Evolutionary conservation across 352 stramenopile species (phyloP), one percentile per base, ranked within the genome.

Genomic region (Pythium scleroteichum): DNA sequence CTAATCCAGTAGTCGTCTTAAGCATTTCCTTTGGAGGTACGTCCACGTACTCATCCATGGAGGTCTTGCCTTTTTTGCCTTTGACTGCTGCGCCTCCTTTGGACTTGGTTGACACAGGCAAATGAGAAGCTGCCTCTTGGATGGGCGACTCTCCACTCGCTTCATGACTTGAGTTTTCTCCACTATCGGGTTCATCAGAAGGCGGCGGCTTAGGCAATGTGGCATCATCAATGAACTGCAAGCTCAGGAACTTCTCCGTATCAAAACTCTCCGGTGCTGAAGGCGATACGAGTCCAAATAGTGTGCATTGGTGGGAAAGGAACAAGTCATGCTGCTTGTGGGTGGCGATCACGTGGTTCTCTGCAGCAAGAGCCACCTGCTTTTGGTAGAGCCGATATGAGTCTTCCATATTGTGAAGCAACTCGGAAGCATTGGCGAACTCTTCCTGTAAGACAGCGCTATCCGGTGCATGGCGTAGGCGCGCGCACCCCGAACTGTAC

Each of bases 331-430:
- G 62, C 48, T 96, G 81, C 19, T 64, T 74, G 8, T 71, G 58
- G 4, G 79, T 82, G 14, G 75, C 74, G 20, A 70, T 47, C 9
- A 83, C 72, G 42, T 95, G 83, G 49, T 88, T 77, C 4, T 69
- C 42, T 19, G 79, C 78, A 20, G 79, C 80, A 8, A 87, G 32
- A 22, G 51, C 51, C 1, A 73, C 63, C 16, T 71, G 69, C 23
- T 71, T 72, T 48, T 87, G 82, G 64, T 92, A 95, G 13, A 72
- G 51, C 12, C 90, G 82, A 66, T 97, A 97, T 22, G 85, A 78
- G 6, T 41, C 59, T 64, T 97, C 90, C 33, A 96, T 85, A 14
- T 70, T 23, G 22, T 78, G 74, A 2, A 97, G 70, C 1, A 96
- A 40, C 14, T 68, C 60, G 0, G 78, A 76, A 1, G 75, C 79